Conservation (phyloP, 1,139 yeast species). For the Kodamaea alishanica region DNA sequence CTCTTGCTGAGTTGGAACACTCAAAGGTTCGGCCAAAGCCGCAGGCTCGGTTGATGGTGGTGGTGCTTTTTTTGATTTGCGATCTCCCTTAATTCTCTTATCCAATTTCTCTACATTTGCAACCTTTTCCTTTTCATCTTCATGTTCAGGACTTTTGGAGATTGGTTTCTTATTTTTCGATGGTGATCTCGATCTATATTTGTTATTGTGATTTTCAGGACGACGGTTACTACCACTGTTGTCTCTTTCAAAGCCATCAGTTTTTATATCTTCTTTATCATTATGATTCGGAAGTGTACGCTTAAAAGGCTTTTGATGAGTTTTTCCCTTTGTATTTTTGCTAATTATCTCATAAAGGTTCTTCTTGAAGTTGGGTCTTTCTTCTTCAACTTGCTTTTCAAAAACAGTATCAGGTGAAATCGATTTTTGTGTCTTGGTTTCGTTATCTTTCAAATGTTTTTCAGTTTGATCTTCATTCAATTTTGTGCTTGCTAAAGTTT, state of each 20-base stretch:
- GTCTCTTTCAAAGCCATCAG: neutral
- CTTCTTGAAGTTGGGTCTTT: slow-evolving; percentile 34
- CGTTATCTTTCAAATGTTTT: neutral
- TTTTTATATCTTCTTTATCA: neutral
- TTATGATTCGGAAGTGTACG: neutral
- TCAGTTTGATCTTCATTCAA: neutral
- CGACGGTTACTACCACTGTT: neutral
- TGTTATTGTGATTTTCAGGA: neutral
- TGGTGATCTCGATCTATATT: slow-evolving; percentile 2
- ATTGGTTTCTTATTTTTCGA: neutral
- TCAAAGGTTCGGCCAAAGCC: neutral
- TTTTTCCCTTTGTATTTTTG: slow-evolving; percentile 9
- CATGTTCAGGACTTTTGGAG: neutral
- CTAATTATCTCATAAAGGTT: slow-evolving; percentile 29
- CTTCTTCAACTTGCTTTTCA: slow-evolving; percentile 11
- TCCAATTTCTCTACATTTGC: neutral
- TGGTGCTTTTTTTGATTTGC: neutral
- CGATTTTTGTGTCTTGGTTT: neutral
- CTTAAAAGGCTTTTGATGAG: neutral
- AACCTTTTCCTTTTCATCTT: neutral
- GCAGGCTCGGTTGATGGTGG: neutral
- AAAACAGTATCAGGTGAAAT: neutral
- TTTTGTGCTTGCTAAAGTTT: neutral
- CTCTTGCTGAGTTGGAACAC: neutral
- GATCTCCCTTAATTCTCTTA: neutral